These are phyloP conservation scores for Fagopyrum tataricum DNA, from an alignment of 148 eudicot genomes.

Conservation along the genomic window DNA sequence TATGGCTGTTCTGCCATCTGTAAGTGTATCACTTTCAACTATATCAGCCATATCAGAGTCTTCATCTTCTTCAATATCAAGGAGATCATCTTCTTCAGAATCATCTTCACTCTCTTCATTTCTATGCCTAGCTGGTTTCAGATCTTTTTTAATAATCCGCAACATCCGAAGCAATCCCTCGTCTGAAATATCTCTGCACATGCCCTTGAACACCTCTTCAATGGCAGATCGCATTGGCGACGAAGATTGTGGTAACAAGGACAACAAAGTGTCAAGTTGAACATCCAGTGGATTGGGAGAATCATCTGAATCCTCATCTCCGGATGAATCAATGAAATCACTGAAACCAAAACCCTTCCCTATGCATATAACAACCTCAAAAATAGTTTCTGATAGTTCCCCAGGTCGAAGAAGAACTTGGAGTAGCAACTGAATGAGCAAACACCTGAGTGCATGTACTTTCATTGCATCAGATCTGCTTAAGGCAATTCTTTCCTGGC, in stretches of 20 bases:
- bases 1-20: slow-evolving; percentile 37
- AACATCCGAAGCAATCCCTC: slow-evolving; percentile 84
- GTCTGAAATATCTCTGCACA: slow-evolving; percentile 61
- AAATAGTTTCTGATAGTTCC: slow-evolving; percentile 73
- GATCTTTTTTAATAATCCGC: slow-evolving; percentile 83
- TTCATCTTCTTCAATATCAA: slow-evolving; percentile 64
- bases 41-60: slow-evolving; percentile 69
- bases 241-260: slow-evolving; percentile 87
- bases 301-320: slow-evolving; percentile 64
- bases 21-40: slow-evolving; percentile 39
- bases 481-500: slow-evolving; percentile 72
- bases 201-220: slow-evolving; percentile 88
- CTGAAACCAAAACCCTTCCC: slow-evolving; percentile 58
- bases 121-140: slow-evolving; percentile 83
- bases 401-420: slow-evolving; percentile 81
- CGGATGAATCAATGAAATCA: slow-evolving; percentile 61
- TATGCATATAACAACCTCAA: slow-evolving; percentile 81
- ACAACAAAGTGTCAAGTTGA: slow-evolving; percentile 82
- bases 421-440: slow-evolving; percentile 85
- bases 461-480: slow-evolving; percentile 56
- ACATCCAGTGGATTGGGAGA: slow-evolving; percentile 80
- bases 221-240: slow-evolving; percentile 81
- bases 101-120: slow-evolving; percentile 49
- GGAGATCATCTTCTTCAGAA: slow-evolving; percentile 58
- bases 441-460: slow-evolving; percentile 82